Base-by-base conservation (phyloP, 768 basidiomycete genomes). In the Leccinum uliginosum region DNA sequence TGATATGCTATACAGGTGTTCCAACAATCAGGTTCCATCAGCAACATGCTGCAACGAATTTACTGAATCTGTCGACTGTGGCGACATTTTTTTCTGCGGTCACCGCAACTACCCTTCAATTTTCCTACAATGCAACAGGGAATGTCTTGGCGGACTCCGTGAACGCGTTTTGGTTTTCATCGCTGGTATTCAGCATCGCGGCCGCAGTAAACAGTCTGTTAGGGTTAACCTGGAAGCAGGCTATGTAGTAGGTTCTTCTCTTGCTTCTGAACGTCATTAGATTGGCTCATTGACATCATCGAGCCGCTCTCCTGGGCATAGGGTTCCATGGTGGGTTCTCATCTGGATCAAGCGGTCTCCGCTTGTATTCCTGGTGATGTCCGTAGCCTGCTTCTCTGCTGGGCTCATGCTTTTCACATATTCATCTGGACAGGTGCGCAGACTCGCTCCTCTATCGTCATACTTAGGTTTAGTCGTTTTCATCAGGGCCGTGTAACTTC, bases 301-400 rank as follows among this genome's bases (percentile, higher is more conserved):
- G 54, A 80, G 79, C 57, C 81, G 80, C 32, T 82, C 81, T 6
- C 80, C 80, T 53, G 78, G 80, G 53, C 76, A 81, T 61, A 76
- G 80, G 59, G 80, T 82, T 50, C 80, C 80, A 9, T 81, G 80
- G 80, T 81, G 80, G 80, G 79, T 82, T 23, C 67, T 80, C 43
- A 91, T 91, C 62, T 92, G 88, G 89, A 91, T 91, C 74, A 91
- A 91, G 67, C 78, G 89, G 34, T 89, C 88, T 6, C 89, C 89
- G 14, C 77, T 92, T 32, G 86, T 91, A 59, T 90, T 91, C 74
- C 81, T 91, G 47, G 89, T 91, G 57, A 78, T 91, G 68, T 89
- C 90, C 53, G 89, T 91, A 46, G 87, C 87, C 40, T 87, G 86
- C 71, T 92, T 92, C 71, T 91, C 87, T 1, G 78, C 87, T 43